Evolutionary conservation across 2,329 filamentous ascomycete genomes (phyloP).

Genomic region (Fusarium metavorans): DNA sequence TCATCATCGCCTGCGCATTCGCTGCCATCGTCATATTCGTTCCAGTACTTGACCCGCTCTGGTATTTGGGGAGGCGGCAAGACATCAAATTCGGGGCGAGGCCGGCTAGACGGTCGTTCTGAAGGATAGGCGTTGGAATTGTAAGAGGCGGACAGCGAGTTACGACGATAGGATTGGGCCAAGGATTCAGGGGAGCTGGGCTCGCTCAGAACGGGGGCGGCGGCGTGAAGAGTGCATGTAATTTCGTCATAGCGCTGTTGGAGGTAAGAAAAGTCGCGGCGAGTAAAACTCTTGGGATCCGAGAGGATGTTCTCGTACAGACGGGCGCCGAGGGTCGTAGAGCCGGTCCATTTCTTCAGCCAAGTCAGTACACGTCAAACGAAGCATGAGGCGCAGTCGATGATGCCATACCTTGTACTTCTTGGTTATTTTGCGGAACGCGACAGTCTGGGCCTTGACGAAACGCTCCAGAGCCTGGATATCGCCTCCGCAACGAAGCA

Average conservation of each 20-base stretch:
- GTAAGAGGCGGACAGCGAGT: slow-evolving; percentile 23
- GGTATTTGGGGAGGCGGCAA: slow-evolving; percentile 46
- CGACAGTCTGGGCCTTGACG: slow-evolving; percentile 77
- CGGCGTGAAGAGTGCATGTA: slow-evolving; percentile 59
- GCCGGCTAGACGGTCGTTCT: slow-evolving; percentile 45
- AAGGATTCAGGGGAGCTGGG: slow-evolving; percentile 53
- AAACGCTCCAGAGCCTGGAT: slow-evolving; percentile 78
- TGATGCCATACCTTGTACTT: slow-evolving; percentile 72
- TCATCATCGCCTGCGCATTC: slow-evolving; percentile 68
- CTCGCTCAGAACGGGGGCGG: slow-evolving; percentile 55
- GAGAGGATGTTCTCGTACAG: slow-evolving; percentile 76
- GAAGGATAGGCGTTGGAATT: background rate
- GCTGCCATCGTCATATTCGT: slow-evolving; percentile 87
- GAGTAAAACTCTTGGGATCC: slow-evolving; percentile 78
- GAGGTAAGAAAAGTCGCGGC: slow-evolving; percentile 70
- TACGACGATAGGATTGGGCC: slow-evolving; percentile 25
- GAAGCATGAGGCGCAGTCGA: background rate
- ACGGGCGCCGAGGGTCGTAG: slow-evolving; percentile 70
- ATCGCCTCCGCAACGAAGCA: slow-evolving; percentile 75
- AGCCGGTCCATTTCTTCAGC: slow-evolving; percentile 82
- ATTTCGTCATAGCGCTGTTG: slow-evolving; percentile 64
- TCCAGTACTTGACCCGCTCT: slow-evolving; percentile 74
- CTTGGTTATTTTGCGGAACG: slow-evolving; percentile 85
- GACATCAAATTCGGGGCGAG: slow-evolving; percentile 46
- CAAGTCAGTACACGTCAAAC: slow-evolving; percentile 11